These are phyloP conservation scores for Hymenochaete sp. DNA, from an alignment of 1,284 basidiomycete genomes.

Conservation along the genomic window DNA sequence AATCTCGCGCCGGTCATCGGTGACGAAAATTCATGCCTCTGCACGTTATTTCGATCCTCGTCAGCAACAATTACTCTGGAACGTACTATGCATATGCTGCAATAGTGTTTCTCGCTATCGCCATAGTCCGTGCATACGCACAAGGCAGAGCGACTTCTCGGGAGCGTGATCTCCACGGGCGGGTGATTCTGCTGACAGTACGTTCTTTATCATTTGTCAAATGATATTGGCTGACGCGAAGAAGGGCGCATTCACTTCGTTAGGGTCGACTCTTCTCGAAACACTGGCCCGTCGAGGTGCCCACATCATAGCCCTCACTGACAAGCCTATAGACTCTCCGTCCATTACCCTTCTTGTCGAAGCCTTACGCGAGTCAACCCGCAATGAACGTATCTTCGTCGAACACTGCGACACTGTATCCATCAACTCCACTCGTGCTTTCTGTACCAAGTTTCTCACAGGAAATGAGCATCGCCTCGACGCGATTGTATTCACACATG, in stretches of 20 bases:
- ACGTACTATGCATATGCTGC: conserved; percentile 43
- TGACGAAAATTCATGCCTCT: conserved; percentile 15
- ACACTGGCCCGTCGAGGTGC: conserved; percentile 61
- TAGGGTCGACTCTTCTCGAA: conserved; percentile 59
- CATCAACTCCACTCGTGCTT: conserved; percentile 52
- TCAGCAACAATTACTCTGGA: conserved; percentile 24
- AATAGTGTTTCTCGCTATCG: conserved; percentile 33
- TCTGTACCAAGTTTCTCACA: conserved; percentile 57
- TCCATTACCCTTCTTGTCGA: conserved; percentile 50
- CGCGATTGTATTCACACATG: conserved; percentile 63
- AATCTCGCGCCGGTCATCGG: no score
- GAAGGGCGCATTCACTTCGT: conserved; percentile 65
- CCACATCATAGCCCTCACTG: conserved; percentile 62
- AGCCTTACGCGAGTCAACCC: conserved; percentile 55
- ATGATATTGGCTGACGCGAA: neutral
- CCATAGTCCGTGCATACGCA: conserved; percentile 46
- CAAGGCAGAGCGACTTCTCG: conserved; percentile 61
- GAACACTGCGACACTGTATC: conserved; percentile 65
- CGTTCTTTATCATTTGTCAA: conserved; percentile 19
- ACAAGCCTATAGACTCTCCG: conserved; percentile 46
- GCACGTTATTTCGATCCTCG: conserved; percentile 5
- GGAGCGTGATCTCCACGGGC: conserved; percentile 64
- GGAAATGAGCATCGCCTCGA: conserved; percentile 60
- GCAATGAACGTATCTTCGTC: conserved; percentile 64
- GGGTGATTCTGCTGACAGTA: conserved; percentile 63